Base-by-base conservation (phyloP, 371 early-diverging fungal genomes). In the Blakeslea trispora region DNA sequence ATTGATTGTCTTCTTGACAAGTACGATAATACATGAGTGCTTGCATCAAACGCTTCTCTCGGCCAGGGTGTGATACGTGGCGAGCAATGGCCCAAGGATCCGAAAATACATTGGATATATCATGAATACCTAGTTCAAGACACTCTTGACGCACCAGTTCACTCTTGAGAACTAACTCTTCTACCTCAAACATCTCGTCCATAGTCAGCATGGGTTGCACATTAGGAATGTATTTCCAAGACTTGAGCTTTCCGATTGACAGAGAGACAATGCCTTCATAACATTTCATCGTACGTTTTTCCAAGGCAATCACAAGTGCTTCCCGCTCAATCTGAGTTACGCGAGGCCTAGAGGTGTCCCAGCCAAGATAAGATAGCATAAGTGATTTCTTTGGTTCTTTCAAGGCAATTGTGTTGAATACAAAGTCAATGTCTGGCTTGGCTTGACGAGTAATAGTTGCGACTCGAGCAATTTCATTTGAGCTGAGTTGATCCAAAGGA, bases 41-140 rank as follows among this genome's bases (percentile, higher is more conserved):
- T 59, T 75, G 76, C 74, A 76, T 74, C 53, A 79, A 41, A 54
- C 80, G 74, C 48, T 63, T 69, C 15, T 54, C 63, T 37, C 72
- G 74, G 19, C 77, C 80, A 45, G 64, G 67, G 55, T 77, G 62
- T 46, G 59, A 40, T 47, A 73, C 57, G 46, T 78, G 79, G 14
- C 75, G 73, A 62, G 74, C 79, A 64, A 76, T 74, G 44, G 77
- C 80, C 80, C 80, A 79, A 53, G 80, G 80, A 61, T 79, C 80
- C 32, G 52, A 41, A 47, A 74, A 76, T 2, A 79, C 77, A 13
- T 45, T 53, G 4, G 74, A 72, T 77, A 79, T 79, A 43, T 79
- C 80, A 9, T 61, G 63, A 50, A 79, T 76, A 52, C 80, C 80
- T 11, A 79, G 50, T 46, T 68, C 76, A 32, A 58, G 62, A 55